Percentiles rank a stretch among this genome's conserved stretches.
phyloP scores from a whole-genome alignment of 2,329 filamentous ascomycete species.

The Cladophialophora yegresii region DNA sequence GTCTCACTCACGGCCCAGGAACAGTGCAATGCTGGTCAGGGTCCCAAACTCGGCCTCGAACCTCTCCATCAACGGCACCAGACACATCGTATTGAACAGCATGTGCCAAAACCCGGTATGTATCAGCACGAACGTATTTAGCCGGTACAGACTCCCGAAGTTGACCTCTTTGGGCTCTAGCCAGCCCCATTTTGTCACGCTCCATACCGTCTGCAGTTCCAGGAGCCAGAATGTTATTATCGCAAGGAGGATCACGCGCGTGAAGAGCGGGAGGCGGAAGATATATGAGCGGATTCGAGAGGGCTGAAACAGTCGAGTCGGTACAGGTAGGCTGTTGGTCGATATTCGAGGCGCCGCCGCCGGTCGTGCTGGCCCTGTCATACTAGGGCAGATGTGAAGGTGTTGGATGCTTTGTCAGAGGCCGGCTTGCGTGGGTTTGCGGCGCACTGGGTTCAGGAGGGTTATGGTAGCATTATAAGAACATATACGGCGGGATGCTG shows the following conservation, averaged over 20 bases:
- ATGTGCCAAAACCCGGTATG: constrained; percentile 80
- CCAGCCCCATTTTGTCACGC: constrained; percentile 73
- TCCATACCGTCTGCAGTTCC: constrained; percentile 69
- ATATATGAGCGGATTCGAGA: constrained; percentile 77
- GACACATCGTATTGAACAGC: constrained; percentile 73
- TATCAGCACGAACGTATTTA: constrained; percentile 89
- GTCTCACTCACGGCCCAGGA: constrained; percentile 76
- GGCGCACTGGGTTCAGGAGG: neutral
- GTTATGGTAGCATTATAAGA: neutral
- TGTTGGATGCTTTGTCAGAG: constrained; percentile 8
- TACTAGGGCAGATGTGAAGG: constrained; percentile 9
- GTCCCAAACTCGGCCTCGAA: constrained; percentile 94
- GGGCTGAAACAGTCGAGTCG: constrained; percentile 60
- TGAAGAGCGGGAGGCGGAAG: constrained; percentile 83
- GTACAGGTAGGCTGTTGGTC: constrained; percentile 28
- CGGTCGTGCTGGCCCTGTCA: constrained; percentile 21
- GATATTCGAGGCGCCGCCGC: constrained; percentile 18
- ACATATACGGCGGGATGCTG: neutral
- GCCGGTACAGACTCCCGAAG: constrained; percentile 84
- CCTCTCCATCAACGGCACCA: constrained; percentile 85
- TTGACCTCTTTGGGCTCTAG: constrained; percentile 76
- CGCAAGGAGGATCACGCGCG: constrained; percentile 66
- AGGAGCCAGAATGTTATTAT: constrained; percentile 71
- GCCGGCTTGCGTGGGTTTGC: neutral
- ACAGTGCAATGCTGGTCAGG: constrained; percentile 79